Conservation (phyloP, 2,329 filamentous ascomycete species). For the Gaeumannomyces tritici region DNA sequence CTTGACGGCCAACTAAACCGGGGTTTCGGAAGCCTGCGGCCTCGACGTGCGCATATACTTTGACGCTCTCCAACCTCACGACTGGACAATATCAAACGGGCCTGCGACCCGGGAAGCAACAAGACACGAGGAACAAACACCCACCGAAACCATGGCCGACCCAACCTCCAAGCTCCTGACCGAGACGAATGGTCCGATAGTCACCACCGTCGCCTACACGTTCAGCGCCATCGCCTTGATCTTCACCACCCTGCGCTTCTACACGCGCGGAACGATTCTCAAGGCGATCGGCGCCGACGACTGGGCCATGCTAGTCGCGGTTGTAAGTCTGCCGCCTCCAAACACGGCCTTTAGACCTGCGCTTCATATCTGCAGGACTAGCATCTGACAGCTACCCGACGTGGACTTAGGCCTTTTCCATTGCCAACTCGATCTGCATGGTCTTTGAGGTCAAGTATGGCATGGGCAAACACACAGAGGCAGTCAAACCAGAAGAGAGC, state of each 20-base stretch:
- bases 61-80: no score
- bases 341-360: neutral
- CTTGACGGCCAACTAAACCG: neutral
- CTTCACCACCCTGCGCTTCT: constrained; percentile 12
- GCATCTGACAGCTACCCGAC: neutral
- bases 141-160: neutral
- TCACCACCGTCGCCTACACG: neutral
- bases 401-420: constrained; percentile 9
- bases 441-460: constrained; percentile 14
- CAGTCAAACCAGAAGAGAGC: constrained; percentile 10
- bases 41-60: no score
- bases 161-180: neutral
- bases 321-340: constrained; percentile 5
- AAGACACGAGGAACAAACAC: neutral
- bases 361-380: neutral
- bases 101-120: no score
- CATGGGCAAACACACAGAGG: constrained; percentile 15
- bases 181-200: neutral
- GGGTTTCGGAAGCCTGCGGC: neutral
- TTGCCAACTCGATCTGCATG: constrained; percentile 9
- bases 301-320: constrained; percentile 15
- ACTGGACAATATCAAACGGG: neutral
- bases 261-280: constrained; percentile 14
- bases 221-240: constrained; percentile 2
- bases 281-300: constrained; percentile 17